phyloP scores from a whole-genome alignment of 2,329 filamentous ascomycete genomes.

The Beauveria medogensis region DNA sequence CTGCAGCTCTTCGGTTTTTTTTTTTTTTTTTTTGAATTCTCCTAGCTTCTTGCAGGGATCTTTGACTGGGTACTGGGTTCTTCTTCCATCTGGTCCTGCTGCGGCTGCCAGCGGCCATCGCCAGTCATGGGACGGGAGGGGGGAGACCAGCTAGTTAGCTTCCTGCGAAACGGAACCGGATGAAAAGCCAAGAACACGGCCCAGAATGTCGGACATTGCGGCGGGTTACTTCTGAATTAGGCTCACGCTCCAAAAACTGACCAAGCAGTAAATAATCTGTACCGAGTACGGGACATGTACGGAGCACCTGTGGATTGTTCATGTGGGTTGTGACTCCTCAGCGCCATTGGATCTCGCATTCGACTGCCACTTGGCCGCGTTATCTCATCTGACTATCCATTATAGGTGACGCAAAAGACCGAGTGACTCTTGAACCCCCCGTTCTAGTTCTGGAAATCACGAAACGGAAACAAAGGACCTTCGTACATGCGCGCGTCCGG shows the following conservation, averaged over 20 bases:
- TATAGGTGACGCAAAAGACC: neutral
- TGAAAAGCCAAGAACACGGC: neutral
- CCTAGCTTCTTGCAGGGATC: slow-evolving; percentile 9
- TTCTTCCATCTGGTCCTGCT: slow-evolving; percentile 3
- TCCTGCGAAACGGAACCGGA: neutral
- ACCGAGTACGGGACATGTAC: too few species aligned
- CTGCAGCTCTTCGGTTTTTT: slow-evolving; percentile 1
- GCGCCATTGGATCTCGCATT: slow-evolving; percentile 9
- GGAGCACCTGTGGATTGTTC: neutral
- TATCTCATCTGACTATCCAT: slow-evolving; percentile 8
- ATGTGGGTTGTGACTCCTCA: slow-evolving; percentile 3
- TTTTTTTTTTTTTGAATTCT: slow-evolving; percentile 5
- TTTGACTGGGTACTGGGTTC: neutral
- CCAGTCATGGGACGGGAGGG: slow-evolving; percentile 5
- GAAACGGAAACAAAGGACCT: neutral
- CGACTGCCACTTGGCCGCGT: neutral
- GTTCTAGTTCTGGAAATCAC: neutral
- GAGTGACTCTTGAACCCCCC: neutral
- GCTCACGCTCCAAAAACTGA: slow-evolving; percentile 1
- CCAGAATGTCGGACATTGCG: slow-evolving; percentile 10
- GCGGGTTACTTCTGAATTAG: slow-evolving; percentile 3
- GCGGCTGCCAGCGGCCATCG: slow-evolving; percentile 5
- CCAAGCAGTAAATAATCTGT: neutral
- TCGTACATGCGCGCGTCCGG: neutral
- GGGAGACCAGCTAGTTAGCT: neutral